Evolutionary conservation across 2,329 filamentous ascomycete genomes (phyloP), one percentile per base, ranked within the genome.

Genomic region (Diaporthe ampelina): DNA sequence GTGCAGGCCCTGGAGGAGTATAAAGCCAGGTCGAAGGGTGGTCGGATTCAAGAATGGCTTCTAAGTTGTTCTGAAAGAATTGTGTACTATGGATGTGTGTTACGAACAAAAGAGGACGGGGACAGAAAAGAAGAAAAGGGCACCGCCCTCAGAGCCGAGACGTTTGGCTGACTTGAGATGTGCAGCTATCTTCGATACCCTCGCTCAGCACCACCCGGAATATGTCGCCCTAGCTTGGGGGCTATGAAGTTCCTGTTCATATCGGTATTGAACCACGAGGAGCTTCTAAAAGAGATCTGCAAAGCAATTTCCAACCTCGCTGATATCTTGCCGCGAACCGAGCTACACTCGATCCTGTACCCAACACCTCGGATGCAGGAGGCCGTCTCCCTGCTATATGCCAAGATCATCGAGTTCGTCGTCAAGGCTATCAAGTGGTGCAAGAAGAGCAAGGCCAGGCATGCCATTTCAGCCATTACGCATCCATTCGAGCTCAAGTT

Each of bases 401-500:
- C 76, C 26, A 65, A 78, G 10, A 76, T 80, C 43, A 77, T 80
- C 24, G 43, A 78, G 17, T 80, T 80, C 29, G 65, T 78, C 4
- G 58, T 77, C 11, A 68, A 71, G 35, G 74, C 77, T 19, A 59
- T 76, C 4, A 75, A 71, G 10, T 80, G 78, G 78, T 80, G 76
- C 65, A 74, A 78, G 48, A 74, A 78, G 56, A 58, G 74, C 29
- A 74, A 72, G 65, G 8, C 77, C 3, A 32, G 17, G 19, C 78
- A 78, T 61, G 56, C 75, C 8, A 67, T 75, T 24, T 45, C 75
- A 4, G 61, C 78, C n/a, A 50, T 79, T 8, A 45, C 73, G 1
- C 73, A 75, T 29, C 78, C 78, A 1, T 76, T 67, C 9, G 76
- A 74, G 21, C 69, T 79, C 9, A 74, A 70, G 32, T 79, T 78